Base-by-base conservation (phyloP, 192 early-diverging fungal species). In the Geranomyces variabilis region DNA sequence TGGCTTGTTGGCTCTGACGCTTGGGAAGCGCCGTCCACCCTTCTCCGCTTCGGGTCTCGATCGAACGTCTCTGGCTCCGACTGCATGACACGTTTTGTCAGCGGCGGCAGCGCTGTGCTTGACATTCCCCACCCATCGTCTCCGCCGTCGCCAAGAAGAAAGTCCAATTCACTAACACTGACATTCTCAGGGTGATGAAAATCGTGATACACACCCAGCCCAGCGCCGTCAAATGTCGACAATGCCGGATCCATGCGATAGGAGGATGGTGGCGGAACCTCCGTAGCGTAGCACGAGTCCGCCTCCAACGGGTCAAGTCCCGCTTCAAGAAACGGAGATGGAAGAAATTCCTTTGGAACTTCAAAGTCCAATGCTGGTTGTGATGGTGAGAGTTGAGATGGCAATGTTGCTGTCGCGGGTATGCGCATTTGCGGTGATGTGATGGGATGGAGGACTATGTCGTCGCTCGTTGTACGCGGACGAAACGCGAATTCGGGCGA, bases 101-200 rank as follows among this genome's bases (percentile, higher is more conserved):
- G n/a, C 3, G 51, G 51, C 4, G 51, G 51, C 4, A 53, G n/a
- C 31, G 17, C 7, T 8, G 58, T 33, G 58, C 31, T 60, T 26
- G 31, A 17, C 5, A 21, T 41, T 5, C 63, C 63, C 63, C 63
- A 64, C 5, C 63, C 63, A 13, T 29, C 63, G 43, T 64, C 43
- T 6, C 41, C 63, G 30, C 62, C 70, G 9, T 72, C 70, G 7
- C 62, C 62, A 17, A 72, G 53, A 1, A 72, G 41, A 29, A 72
- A 64, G 49, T 72, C 70, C 59, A 72, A 30, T 61, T 72, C 60
- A 29, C 55, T 59, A 1, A 72, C 62, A 51, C 70, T 72, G 59
- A 72, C 45, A 48, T 72, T 47, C 31, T 72, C 70, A n/a, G 70
- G 70, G 64, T 72, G 68, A 60, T 70, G 68, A 28, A 70, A 70